Evolutionary conservation across 2,329 filamentous ascomycete species (phyloP), one percentile per base, ranked within the genome.

Genomic region (Rasamsonia emersonii): DNA sequence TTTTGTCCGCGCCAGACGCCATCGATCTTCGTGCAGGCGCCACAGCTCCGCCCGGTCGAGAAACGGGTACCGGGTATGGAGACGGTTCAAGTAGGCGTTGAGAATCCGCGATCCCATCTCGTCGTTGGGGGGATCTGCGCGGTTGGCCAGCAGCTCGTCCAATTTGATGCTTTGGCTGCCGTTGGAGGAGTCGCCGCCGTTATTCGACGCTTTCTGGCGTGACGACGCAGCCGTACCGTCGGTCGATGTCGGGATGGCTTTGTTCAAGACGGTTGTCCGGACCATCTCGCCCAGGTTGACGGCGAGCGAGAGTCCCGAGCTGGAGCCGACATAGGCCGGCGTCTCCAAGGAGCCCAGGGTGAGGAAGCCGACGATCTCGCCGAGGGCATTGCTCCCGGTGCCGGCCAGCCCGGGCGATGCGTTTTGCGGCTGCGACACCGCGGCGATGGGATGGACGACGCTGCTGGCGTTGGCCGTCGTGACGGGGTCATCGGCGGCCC

Each of bases 241-340:
- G 18, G 47, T 42, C 32, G 48, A 47, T 9, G 44, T 45, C 2
- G 50, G 47, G 10, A 70, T 48, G 2, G 66, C 62, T 39, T 71
- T 70, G 29, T 69, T 69, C 68, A 67, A 71, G 1, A 70, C 66
- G 11, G 67, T 70, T 0, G 66, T 64, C 41, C 71, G 67, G 6
- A 71, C 67, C 64, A 72, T 71, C 30, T 69, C 65, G 14, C 67
- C 65, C 5, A 72, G 51, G 39, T 70, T 66, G 6, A 64, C 54
- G 4, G 68, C 68, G 26, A 71, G 43, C 9, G 65, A 62, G 18
- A 70, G 55, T 6, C 67, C 67, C 8, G 65, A 68, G 13, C 66
- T 69, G 6, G 64, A 61, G 15, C 65, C 65, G 15, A 70, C 60
- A 41, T 71, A 70, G 15, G 65, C 64, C 10, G 64, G 62, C 5